Percentiles rank a stretch among this genome's conserved stretches.
Evolutionary conservation across 2,329 filamentous ascomycete genomes (phyloP).

Genomic region (Lasiodiplodia hormozganensis): DNA sequence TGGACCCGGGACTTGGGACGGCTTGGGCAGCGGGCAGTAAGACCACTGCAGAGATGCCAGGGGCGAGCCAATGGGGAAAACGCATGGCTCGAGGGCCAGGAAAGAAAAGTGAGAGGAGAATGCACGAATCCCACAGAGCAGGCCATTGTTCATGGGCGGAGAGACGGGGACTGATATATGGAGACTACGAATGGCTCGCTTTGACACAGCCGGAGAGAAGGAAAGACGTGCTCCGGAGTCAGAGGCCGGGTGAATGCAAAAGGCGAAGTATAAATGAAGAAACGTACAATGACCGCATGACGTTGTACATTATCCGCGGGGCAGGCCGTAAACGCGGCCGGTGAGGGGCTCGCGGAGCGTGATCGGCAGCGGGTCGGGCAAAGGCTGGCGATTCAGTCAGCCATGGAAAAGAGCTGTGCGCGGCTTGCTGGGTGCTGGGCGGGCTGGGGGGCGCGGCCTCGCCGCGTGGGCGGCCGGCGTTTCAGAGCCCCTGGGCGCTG

Average conservation of each 20-base stretch:
- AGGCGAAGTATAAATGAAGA: not conserved
- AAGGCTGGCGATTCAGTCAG: not conserved
- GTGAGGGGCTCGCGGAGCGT: constrained; percentile 9
- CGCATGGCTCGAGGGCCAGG: constrained; percentile 9
- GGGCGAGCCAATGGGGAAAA: not conserved
- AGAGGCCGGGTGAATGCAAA: constrained; percentile 7
- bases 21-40: constrained; percentile 27
- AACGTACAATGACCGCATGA: constrained; percentile 5
- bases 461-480: constrained; percentile 9
- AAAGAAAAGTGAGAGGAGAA: not conserved
- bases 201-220: not conserved
- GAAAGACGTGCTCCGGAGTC: not conserved
- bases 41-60: constrained; percentile 15
- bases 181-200: not conserved
- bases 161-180: not conserved
- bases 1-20: constrained; percentile 35
- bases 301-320: constrained; percentile 26
- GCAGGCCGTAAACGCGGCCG: constrained; percentile 13
- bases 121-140: not conserved
- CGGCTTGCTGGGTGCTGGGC: constrained; percentile 9
- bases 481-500: constrained; percentile 16
- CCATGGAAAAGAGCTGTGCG: constrained; percentile 10
- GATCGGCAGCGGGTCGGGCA: not conserved
- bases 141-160: not conserved
- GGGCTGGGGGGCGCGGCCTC: not conserved